These are phyloP conservation scores for Fusarium sp. DNA, from an alignment of 2,329 filamentous ascomycete genomes.

Conservation along the genomic window DNA sequence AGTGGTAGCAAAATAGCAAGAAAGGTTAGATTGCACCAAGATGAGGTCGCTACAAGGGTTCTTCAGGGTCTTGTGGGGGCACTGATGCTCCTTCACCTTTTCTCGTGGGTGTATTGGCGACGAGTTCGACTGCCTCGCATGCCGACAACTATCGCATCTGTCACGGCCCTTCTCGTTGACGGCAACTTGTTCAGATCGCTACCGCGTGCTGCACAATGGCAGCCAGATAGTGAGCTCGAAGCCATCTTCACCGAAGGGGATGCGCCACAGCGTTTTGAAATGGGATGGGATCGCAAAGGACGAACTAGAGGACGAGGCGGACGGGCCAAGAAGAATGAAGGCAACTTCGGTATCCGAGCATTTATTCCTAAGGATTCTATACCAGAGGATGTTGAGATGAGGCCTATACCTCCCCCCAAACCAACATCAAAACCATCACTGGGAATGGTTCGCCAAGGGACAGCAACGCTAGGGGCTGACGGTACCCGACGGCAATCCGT, in stretches of 20 bases:
- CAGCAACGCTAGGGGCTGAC: slow-evolving; percentile 29
- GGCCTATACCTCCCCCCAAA: slow-evolving; percentile 31
- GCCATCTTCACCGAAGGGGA: slow-evolving; percentile 27
- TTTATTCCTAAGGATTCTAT: slow-evolving; percentile 21
- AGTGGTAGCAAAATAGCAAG: slow-evolving; percentile 26
- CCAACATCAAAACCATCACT: slow-evolving; percentile 24
- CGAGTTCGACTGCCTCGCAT: slow-evolving; percentile 46
- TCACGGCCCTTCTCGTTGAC: slow-evolving; percentile 52
- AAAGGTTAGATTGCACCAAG: slow-evolving; percentile 44
- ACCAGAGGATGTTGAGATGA: slow-evolving; percentile 43
- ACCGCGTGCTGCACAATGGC: slow-evolving; percentile 44
- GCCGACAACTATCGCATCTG: slow-evolving; percentile 52
- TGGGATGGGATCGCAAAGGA: slow-evolving; percentile 36
- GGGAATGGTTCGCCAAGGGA: slow-evolving; percentile 38
- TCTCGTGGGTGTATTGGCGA: slow-evolving; percentile 47
- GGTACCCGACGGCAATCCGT: slow-evolving; percentile 37
- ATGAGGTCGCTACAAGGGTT: slow-evolving; percentile 49
- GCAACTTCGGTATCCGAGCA: slow-evolving; percentile 40
- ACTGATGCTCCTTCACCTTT: slow-evolving; percentile 43
- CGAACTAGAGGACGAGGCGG: slow-evolving; percentile 24
- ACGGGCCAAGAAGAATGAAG: slow-evolving; percentile 29
- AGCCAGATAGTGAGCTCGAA: slow-evolving; percentile 36
- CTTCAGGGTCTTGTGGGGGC: slow-evolving; percentile 49
- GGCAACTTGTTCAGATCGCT: slow-evolving; percentile 50
- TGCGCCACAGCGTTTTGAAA: slow-evolving; percentile 26